Evolutionary conservation across 148 eudicot species (phyloP).

Genomic region (Camellia sinensis): DNA sequence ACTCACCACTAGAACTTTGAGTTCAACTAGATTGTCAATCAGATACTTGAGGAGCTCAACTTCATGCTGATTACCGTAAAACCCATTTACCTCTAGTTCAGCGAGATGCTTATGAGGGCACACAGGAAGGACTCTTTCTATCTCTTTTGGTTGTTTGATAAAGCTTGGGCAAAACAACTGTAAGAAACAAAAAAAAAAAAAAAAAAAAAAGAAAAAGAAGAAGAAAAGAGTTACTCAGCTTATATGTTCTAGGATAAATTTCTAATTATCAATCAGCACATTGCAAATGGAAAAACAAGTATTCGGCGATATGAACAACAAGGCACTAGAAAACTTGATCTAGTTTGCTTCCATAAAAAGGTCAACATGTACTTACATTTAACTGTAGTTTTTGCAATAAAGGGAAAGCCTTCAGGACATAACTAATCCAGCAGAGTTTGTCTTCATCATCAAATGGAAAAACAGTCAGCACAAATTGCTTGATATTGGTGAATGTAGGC

Average conservation of each 20-base stretch:
- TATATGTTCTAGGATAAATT: not conserved
- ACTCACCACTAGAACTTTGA: conserved; percentile 18
- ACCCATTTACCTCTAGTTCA: conserved; percentile 29
- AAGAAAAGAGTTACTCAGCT: not conserved
- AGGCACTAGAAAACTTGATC: not conserved
- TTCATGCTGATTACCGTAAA: conserved; percentile 30
- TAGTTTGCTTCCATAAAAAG: not conserved
- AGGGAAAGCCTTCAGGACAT: conserved; percentile 26
- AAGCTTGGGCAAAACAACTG: conserved; percentile 30
- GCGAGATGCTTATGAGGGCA: conserved; percentile 20
- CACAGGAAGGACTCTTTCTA: conserved; percentile 18
- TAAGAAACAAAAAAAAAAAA: not conserved
- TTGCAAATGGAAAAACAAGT: not conserved
- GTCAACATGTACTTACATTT: conserved; percentile 20
- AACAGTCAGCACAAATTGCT: conserved; percentile 23
- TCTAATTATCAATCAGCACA: not conserved
- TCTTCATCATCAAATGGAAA: conserved; percentile 30
- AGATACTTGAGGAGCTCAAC: conserved; percentile 29
- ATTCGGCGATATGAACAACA: not conserved
- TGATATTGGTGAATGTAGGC: conserved; percentile 20
- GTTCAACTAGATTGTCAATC: conserved; percentile 17
- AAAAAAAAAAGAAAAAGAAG: too few relatives aligned
- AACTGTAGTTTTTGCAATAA: conserved; percentile 25
- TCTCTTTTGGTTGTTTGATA: conserved; percentile 11
- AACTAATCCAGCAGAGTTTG: conserved; percentile 25